These are phyloP conservation scores for Saksenaea oblongispora DNA, from an alignment of 371 early-diverging fungal species.

Conservation along the genomic window DNA sequence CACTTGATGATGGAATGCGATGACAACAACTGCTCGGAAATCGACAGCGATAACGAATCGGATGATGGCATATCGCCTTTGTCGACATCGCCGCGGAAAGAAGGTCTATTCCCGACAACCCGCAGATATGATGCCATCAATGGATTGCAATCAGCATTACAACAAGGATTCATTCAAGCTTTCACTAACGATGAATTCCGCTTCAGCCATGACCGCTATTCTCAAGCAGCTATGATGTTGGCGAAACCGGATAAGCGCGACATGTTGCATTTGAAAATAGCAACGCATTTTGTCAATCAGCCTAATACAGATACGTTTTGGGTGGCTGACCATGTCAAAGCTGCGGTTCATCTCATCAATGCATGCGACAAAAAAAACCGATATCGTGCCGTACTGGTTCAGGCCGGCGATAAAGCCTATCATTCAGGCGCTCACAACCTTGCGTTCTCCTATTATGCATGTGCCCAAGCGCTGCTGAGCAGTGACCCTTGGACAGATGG, in stretches of 20 bases:
- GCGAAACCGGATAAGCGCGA: constrained; percentile 31
- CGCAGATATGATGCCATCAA: constrained; percentile 39
- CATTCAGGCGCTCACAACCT: constrained; percentile 44
- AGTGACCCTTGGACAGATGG: constrained; percentile 45
- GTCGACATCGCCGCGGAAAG: constrained; percentile 19
- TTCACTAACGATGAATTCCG: constrained; percentile 43
- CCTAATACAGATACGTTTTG: constrained; percentile 41
- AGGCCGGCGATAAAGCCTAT: constrained; percentile 48
- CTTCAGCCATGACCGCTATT: constrained; percentile 49
- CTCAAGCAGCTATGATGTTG: constrained; percentile 45
- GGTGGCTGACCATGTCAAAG: constrained; percentile 75
- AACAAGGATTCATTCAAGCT: constrained; percentile 48
- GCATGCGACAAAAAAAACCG: constrained; percentile 42
- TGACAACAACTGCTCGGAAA: constrained; percentile 15
- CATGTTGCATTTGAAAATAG: constrained; percentile 38
- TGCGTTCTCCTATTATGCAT: constrained; percentile 40
- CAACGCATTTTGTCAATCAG: constrained; percentile 35
- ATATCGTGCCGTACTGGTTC: constrained; percentile 33
- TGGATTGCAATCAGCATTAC: constrained; percentile 46
- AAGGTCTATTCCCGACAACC: constrained; percentile 8
- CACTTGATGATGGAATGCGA: constrained; percentile 42
- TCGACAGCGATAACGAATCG: constrained; percentile 19
- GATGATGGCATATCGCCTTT: constrained; percentile 22
- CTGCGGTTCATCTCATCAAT: constrained; percentile 80
- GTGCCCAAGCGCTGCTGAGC: constrained; percentile 30